These are phyloP conservation scores for Cladophialophora carrionii DNA, from an alignment of 2,329 filamentous ascomycete species.

Conservation along the genomic window DNA sequence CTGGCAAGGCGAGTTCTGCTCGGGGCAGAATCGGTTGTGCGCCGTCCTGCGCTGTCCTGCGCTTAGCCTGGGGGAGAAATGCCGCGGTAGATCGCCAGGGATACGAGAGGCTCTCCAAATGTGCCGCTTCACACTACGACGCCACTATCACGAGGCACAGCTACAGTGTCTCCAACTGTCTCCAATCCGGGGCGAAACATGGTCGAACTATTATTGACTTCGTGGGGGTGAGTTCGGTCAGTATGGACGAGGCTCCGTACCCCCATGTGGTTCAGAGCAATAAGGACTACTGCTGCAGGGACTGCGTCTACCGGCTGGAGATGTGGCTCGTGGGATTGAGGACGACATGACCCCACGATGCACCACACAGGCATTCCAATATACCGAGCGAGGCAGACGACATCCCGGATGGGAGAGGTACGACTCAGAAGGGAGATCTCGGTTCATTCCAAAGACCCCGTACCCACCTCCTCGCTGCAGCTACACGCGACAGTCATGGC, in stretches of 20 bases:
- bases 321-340: neutral
- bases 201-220: neutral
- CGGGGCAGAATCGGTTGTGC: conserved; percentile 1
- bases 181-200: neutral
- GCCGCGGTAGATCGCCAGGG: conserved; percentile 13
- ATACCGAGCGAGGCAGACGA: neutral
- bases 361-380: neutral
- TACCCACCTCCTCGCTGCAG: neutral
- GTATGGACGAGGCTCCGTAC: neutral
- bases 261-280: conserved; percentile 4
- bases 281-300: neutral
- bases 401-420: neutral
- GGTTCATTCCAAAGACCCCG: neutral
- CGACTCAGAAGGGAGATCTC: neutral
- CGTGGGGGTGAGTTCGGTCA: neutral
- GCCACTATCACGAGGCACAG: neutral
- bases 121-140: neutral
- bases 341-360: neutral
- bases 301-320: neutral
- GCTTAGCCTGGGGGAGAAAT: neutral
- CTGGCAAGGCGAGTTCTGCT: neutral
- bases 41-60: neutral
- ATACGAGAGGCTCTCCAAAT: neutral
- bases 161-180: conserved; percentile 8
- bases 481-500: no score